Evolutionary conservation across 768 basidiomycete genomes (phyloP), one percentile per base, ranked within the genome.

Genomic region (Hydnomerulius pinastri): DNA sequence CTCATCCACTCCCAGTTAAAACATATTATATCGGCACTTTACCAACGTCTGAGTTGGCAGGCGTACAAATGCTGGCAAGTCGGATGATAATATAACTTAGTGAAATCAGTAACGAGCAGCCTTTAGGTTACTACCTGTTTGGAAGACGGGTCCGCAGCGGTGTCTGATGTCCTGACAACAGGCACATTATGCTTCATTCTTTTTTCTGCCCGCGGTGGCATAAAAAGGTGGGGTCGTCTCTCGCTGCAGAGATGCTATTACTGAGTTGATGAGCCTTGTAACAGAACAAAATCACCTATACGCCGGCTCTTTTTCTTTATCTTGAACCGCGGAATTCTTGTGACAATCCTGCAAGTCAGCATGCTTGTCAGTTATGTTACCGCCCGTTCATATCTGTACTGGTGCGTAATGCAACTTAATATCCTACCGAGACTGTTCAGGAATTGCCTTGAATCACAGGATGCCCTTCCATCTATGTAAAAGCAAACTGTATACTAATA

Each of bases 101-200:
- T 42, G 32, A 45, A n/a, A n/a, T n/a, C n/a, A n/a, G n/a, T n/a
- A n/a, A n/a, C n/a, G n/a, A n/a, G n/a, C n/a, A n/a, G n/a, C n/a
- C n/a, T n/a, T n/a, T n/a, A n/a, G n/a, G n/a, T n/a, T n/a, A n/a
- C n/a, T 32, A 13, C 2, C 2, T 50, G 28, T 15, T 13, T 46
- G 10, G 43, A 54, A 15, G 43, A 54, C 28, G 29, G 39, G 18
- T 29, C 46, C 7, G 27, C 38, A 9, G 12, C 41, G 20, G 20
- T 54, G 30, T 36, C 47, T 1, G 53, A 54, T 7, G 36, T 50
- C 25, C 41, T 49, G 18, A 18, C 39, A 23, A 54, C 53, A 12
- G 41, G 39, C 13, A 37, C 33, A 36, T 25, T 46, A 3, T 38
- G 25, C 23, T 20, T 9, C n/a, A 46, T 43, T 27, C 36, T 47